Percentiles rank a stretch among this genome's conserved stretches.
Conservation (phyloP, 1,284 basidiomycete genomes). For the Pseudozyma pruni region DNA sequence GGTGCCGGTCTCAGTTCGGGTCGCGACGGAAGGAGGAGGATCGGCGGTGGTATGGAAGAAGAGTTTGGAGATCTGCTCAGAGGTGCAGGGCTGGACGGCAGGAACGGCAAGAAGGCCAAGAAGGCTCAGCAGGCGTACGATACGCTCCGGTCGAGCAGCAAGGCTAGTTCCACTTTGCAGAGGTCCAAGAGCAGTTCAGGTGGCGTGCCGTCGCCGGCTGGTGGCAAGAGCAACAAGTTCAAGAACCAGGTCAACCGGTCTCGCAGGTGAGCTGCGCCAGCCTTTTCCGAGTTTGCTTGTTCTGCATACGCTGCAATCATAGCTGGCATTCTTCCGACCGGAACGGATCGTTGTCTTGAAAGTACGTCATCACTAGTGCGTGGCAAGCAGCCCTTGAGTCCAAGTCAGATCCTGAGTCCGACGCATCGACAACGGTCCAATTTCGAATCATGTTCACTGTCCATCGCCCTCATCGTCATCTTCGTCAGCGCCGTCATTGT, state of each 20-base stretch:
- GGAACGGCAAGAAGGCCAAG: conserved; percentile 50
- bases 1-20: conserved; percentile 63
- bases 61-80: conserved; percentile 66
- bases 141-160: conserved; percentile 30
- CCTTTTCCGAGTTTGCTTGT: no score
- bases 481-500: conserved; percentile 11
- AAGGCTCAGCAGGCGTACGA: conserved; percentile 45
- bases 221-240: conserved; percentile 29
- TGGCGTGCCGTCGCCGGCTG: neutral
- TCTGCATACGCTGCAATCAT: no score
- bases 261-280: conserved; percentile 13
- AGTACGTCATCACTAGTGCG: no score
- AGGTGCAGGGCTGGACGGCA: conserved; percentile 42
- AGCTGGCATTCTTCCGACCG: no score
- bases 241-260: conserved; percentile 39
- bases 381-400: no score
- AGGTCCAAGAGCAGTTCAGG: conserved; percentile 17
- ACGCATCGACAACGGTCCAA: no score
- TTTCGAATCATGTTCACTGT: neutral
- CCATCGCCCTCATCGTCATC: conserved; percentile 9
- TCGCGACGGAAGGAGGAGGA: conserved; percentile 47
- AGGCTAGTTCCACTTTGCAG: conserved; percentile 30
- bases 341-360: no score
- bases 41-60: conserved; percentile 65
- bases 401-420: no score